Evolutionary conservation across 345 rosid genomes (phyloP), one percentile per base, ranked within the genome.

Genomic region (Rhizophora mangle): DNA sequence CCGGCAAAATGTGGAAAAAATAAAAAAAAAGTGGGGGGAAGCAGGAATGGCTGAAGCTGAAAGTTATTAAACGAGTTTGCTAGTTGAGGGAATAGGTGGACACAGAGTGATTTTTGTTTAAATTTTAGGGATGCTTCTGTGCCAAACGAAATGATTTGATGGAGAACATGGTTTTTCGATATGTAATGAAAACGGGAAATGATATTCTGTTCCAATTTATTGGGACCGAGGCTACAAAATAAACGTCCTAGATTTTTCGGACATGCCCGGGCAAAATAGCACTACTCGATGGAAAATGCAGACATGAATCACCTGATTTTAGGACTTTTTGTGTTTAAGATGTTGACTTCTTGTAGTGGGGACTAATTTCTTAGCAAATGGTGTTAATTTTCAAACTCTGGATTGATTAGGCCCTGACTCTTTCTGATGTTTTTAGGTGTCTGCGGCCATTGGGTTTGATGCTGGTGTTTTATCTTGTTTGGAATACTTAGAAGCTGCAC

Each of bases 401-500:
- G 76, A 68, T 55, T 64, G 57, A 55, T 67, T 76, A 62, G 59
- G 16, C 30, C 30, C 57, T 1, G 11, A 8, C 29, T 27, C 60
- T 65, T 51, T 69, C 55, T 80, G 79, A 34, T 79, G 36, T 60
- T 65, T 54, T 59, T 69, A 96, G 99, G 99, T 96, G 73, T 92
- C 99, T 29, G 96, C 96, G 0, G 97, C 96, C 15, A 89, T 96
- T 74, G 97, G 93, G 18, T 96, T 96, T 81, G 98, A 96, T 74
- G 99, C 97, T 16, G 99, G 98, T 63, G 95, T 96, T 39, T 65
- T 92, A 55, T 90, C 97, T 66, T 96, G 99, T 84, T 77, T 96
- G 78, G 98, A 96, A 87, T 89, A 89, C 68, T 83, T 96, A 61
- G 99, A 96, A 82, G 99, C 99, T 34, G 99, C 98, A 43, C 99